Conservation (phyloP, 331 rosid species). For the Malus hybrid region DNA sequence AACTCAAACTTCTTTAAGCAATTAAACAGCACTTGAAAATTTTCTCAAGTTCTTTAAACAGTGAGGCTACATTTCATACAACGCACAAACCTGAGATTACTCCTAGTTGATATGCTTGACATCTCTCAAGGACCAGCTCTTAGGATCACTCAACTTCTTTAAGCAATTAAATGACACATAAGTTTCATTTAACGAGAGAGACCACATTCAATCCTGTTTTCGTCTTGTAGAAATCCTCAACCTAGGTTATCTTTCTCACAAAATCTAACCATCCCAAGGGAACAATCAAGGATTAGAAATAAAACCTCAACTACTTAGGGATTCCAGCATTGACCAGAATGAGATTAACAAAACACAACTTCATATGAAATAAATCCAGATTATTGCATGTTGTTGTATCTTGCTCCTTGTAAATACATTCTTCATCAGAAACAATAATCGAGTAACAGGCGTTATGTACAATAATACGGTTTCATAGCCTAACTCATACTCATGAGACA, state of each 20-base stretch:
- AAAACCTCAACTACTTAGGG: neutral
- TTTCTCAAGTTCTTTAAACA: neutral
- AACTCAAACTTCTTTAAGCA: too few species aligned
- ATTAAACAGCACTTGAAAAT: too few species aligned
- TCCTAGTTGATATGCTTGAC: neutral
- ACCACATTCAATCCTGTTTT: neutral
- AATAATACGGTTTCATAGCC: conserved; percentile 32
- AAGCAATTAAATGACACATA: neutral
- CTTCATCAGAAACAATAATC: conserved; percentile 22
- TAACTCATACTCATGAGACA: too few species aligned
- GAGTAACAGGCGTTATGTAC: conserved; percentile 44
- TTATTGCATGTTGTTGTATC: conserved; percentile 22
- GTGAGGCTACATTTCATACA: neutral
- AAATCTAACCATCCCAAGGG: neutral
- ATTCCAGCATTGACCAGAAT: neutral
- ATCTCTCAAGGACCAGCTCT: neutral
- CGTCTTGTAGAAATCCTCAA: neutral
- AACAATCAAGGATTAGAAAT: neutral
- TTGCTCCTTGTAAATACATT: conserved; percentile 20
- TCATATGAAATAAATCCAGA: neutral
- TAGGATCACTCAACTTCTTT: neutral
- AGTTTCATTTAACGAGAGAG: neutral
- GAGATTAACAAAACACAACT: neutral
- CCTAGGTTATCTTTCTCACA: neutral
- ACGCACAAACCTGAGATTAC: neutral